phyloP scores from a whole-genome alignment of 306 rosid genomes.

The Trifolium dubium region DNA sequence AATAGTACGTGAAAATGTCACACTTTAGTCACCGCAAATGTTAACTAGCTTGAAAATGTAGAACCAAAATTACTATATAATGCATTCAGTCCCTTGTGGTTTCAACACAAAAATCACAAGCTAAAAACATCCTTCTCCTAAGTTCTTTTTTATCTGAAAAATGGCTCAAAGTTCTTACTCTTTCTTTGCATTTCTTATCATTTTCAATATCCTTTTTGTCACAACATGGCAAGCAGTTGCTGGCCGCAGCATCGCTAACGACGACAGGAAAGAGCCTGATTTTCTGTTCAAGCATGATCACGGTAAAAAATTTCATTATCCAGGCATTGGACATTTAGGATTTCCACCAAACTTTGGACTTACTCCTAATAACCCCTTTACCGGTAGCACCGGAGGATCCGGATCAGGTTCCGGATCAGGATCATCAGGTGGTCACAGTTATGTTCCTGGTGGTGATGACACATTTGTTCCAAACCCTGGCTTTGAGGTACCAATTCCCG shows the following conservation, averaged over 20 bases:
- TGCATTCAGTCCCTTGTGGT: constrained; percentile 34
- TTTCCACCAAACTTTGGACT: constrained; percentile 43
- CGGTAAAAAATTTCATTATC: constrained; percentile 50
- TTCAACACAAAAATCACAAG: constrained; percentile 55
- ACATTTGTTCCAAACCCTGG: constrained; percentile 76
- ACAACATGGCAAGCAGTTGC: constrained; percentile 46
- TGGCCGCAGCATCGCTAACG: constrained; percentile 43
- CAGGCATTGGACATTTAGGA: constrained; percentile 59
- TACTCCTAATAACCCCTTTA: constrained; percentile 41
- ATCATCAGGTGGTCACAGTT: constrained; percentile 14
- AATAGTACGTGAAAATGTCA: constrained; percentile 22
- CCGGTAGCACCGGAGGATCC: constrained; percentile 32
- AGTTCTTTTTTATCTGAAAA: constrained; percentile 11
- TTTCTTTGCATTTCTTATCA: constrained; percentile 35
- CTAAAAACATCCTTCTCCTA: too few relatives aligned
- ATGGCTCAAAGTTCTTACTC: constrained; percentile 41
- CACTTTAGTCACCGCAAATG: constrained; percentile 64
- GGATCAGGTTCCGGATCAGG: constrained; percentile 7
- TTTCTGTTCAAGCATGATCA: constrained; percentile 44
- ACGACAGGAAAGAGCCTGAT: constrained; percentile 63
- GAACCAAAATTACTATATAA: constrained; percentile 38
- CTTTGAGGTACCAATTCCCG: constrained; percentile 66
- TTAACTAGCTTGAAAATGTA: constrained; percentile 53
- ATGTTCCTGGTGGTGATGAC: constrained; percentile 80
- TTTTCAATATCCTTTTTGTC: constrained; percentile 46